Base-by-base conservation (phyloP, 2,329 filamentous ascomycete species). In the Phaeosphaeriaceae sp. region DNA sequence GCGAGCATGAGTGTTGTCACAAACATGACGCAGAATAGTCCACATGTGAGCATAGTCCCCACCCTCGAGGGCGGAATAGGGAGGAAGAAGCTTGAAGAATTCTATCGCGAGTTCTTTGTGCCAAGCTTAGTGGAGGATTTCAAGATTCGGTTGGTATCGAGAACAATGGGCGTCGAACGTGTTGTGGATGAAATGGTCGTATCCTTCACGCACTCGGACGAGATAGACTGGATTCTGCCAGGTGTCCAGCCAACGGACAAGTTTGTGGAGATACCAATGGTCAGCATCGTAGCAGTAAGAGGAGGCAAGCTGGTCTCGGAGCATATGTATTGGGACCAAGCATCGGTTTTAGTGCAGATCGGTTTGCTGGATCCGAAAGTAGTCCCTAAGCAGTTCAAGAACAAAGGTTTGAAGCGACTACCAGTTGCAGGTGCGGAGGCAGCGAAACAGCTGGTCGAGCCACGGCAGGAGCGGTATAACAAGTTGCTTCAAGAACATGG, bases 281-380 rank as follows among this genome's bases (percentile, higher is more conserved):
- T 88, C 25, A 84, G 82, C 53, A 80, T 88, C 11, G 83, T 88
- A 4, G 79, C 79, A 41, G 74, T 87, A 17, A 78, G 83, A 33
- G 84, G 81, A 1, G 84, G 82, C 0, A 84, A 82, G 63, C 71
- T 87, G 17, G 82, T 80, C 52, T 82, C 83, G 1, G 85, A 88
- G 68, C 83, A 86, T 59, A 76, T 86, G 57, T 86, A 87, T 64
- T 88, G 85, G 85, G 85, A 87, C 55, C 84, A 87, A 61, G 85
- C 85, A 1, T 83, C 79, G 33, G 85, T 87, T 5, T 72, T 88
- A 1, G 79, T 86, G 19, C 85, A 87, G 66, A 71, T 85, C 2
- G 85, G 85, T 0, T 67, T 87, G 48, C 66, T 87, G 13, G 83
- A 88, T 70, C 83, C 84, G 1, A 84, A 83, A 57, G 66, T 83